Base-by-base conservation (phyloP, 371 early-diverging fungal genomes). In the Basidiobolus meristosporus region DNA sequence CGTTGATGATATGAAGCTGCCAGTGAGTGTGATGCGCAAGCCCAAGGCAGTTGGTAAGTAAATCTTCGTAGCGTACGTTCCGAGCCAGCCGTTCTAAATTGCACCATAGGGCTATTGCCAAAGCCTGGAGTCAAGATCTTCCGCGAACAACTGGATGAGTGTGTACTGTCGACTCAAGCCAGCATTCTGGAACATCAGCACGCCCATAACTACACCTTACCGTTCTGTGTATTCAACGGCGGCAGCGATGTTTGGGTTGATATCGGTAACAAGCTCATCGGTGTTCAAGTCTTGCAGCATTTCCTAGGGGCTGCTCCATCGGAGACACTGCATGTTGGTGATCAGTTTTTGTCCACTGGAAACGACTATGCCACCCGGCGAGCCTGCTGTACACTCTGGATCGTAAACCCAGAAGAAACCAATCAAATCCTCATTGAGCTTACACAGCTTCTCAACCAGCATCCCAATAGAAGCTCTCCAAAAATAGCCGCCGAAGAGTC, bases 161-260 rank as follows among this genome's bases (percentile, higher is more conserved):
- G 68, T 33, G 74, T 68, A 0, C 49, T 76, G 14, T 65, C 73
- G 10, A 61, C 71, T 30, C 77, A 75, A 44, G 53, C 62, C 35
- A 59, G 59, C 14, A 39, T 73, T 31, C 50, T 63, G 7, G 54
- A 56, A 41, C 59, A 52, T 44, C 62, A 67, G 46, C 60, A 63
- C 33, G 59, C 59, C 3, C 47, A 59, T 41, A 48, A 60, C 22
- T 53, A 53, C 15, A 57, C 70, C 1, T 55, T 85, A 4, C 84
- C 86, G 1, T 86, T 80, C 62, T 86, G 87, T 47, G 82, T 80
- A 10, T 86, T 86, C 46, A 83, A 83, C 51, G 87, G 87, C 31
- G 87, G 87, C 20, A 62, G 51, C 41, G 87, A 20, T 23, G 28
- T 39, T 14, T 29, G 21, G 30, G 39, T 26, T 16, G 39, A 19